phyloP scores from a whole-genome alignment of 257 asterid species.

The Solanum neorickii region DNA sequence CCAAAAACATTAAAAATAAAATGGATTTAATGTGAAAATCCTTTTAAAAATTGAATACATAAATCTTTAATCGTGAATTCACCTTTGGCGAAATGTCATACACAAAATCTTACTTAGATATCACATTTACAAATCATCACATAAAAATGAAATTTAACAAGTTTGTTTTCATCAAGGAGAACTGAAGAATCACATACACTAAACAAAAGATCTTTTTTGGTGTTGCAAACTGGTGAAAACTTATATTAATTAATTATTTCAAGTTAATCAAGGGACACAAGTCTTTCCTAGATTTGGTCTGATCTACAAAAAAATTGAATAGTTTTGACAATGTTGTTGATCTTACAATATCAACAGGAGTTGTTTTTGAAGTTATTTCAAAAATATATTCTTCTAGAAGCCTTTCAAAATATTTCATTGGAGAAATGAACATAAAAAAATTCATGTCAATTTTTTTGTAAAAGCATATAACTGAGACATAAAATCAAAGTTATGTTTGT shows the following conservation, averaged over 20 bases:
- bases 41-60: neutral
- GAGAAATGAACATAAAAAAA: neutral
- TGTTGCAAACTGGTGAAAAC: neutral
- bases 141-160: neutral
- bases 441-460: neutral
- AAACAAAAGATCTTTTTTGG: too few relatives aligned
- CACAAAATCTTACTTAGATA: neutral
- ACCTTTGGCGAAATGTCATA: neutral
- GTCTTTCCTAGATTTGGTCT: too few relatives aligned
- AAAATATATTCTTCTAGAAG: neutral
- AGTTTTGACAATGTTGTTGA: neutral
- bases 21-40: neutral
- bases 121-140: neutral
- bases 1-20: neutral
- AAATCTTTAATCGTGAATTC: neutral
- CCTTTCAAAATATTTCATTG: neutral
- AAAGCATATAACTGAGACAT: too few relatives aligned
- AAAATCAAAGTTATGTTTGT: neutral
- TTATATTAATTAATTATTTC: too few relatives aligned
- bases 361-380: too few relatives aligned
- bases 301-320: too few relatives aligned
- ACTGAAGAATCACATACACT: neutral
- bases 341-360: neutral
- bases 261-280: neutral
- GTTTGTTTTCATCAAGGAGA: neutral